Percentiles rank a stretch among this genome's conserved stretches.
phyloP scores from a whole-genome alignment of 352 stramenopile genomes.

The Phytophthora pluvialis region DNA sequence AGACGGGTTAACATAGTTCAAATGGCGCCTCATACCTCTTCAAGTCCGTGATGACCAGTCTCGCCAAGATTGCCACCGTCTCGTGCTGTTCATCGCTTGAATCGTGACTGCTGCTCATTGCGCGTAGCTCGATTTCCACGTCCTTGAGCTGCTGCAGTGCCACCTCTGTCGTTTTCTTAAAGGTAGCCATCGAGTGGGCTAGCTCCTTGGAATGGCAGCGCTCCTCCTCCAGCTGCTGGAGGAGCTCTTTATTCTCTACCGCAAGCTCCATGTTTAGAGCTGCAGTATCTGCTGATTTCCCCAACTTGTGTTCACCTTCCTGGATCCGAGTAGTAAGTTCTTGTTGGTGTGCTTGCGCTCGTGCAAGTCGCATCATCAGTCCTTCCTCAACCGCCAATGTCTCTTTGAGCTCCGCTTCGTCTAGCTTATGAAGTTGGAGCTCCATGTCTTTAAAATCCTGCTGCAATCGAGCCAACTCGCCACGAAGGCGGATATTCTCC shows the following conservation, averaged over 20 bases:
- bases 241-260: constrained; percentile 13
- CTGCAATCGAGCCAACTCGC: constrained; percentile 11
- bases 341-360: constrained; percentile 14
- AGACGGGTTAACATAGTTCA: neutral
- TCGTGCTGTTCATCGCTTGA: constrained; percentile 15
- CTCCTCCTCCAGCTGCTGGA: constrained; percentile 23
- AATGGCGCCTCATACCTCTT: constrained; percentile 15
- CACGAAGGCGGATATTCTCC: constrained; percentile 25
- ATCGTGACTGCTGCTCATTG: constrained; percentile 8
- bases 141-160: constrained; percentile 25
- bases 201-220: constrained; percentile 9
- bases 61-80: constrained; percentile 14
- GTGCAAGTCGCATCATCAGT: constrained; percentile 2
- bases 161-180: constrained; percentile 19
- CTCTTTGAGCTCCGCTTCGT: constrained; percentile 13
- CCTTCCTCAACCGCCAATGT: constrained; percentile 1
- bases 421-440: constrained; percentile 8
- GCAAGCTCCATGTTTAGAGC: constrained; percentile 5
- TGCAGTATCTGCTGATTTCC: neutral
- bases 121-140: constrained; percentile 25
- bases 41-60: constrained; percentile 14
- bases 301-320: constrained; percentile 20
- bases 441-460: constrained; percentile 12
- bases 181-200: constrained; percentile 1
- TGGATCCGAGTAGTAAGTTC: constrained; percentile 9